Percentiles rank a stretch among this genome's conserved stretches.
These are phyloP conservation scores for Fusarium algeriense DNA, from an alignment of 2,329 filamentous ascomycete species.

Conservation along the genomic window DNA sequence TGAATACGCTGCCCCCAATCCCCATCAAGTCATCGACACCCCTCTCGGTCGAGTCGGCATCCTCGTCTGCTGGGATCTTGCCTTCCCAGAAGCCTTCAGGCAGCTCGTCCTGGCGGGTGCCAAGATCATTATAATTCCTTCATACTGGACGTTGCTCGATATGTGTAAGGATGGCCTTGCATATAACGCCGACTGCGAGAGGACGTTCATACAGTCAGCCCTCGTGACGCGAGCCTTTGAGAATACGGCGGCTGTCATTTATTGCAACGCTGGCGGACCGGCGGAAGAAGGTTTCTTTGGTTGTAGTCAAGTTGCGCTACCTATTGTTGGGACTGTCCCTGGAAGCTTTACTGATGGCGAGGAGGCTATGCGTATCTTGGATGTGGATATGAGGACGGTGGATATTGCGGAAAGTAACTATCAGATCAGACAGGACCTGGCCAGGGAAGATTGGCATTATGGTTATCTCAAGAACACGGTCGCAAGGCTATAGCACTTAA, in stretches of 20 bases:
- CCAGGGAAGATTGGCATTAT: conserved; percentile 73
- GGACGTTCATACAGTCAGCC: conserved; percentile 72
- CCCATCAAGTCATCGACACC: conserved; percentile 69
- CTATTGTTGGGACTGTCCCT: conserved; percentile 72
- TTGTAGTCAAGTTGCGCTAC: conserved; percentile 75
- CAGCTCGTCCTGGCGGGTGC: conserved; percentile 77
- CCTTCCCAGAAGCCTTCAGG: conserved; percentile 82
- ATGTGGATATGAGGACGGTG: conserved; percentile 73
- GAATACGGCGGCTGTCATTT: conserved; percentile 78
- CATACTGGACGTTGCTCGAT: conserved; percentile 72
- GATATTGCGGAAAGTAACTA: conserved; percentile 80
- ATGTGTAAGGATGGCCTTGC: conserved; percentile 62
- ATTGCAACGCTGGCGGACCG: conserved; percentile 74
- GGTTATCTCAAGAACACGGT: conserved; percentile 28
- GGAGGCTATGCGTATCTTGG: conserved; percentile 72
- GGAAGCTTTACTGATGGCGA: conserved; percentile 66
- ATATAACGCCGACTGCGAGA: conserved; percentile 72
- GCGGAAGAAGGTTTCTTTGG: conserved; percentile 37
- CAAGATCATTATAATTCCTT: conserved; percentile 77
- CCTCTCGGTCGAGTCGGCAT: conserved; percentile 69
- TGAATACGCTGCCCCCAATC: conserved; percentile 48
- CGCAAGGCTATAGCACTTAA: conserved; percentile 1
- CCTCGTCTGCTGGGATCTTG: conserved; percentile 82
- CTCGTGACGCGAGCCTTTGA: conserved; percentile 76
- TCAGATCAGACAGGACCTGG: conserved; percentile 68